Evolutionary conservation across 2,329 filamentous ascomycete genomes (phyloP).

Genomic region (Cladosporium colombiae): DNA sequence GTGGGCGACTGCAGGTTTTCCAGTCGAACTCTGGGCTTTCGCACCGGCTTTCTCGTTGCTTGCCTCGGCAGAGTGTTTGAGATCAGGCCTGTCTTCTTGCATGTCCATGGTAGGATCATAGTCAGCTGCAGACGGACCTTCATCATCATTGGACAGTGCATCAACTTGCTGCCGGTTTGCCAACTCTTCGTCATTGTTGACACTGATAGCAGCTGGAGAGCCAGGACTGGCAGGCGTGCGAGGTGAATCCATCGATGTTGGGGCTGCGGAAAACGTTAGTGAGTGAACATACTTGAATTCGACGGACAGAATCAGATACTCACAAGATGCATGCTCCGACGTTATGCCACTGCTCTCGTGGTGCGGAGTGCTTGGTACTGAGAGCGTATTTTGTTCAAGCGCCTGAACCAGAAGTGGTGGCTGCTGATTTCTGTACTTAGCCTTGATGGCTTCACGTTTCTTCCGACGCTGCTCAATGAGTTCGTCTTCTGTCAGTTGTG

Average conservation of each 20-base stretch:
- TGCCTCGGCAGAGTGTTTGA: constrained; percentile 27
- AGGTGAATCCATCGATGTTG: constrained; percentile 33
- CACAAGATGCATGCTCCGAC: constrained; percentile 26
- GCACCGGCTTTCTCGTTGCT: not conserved
- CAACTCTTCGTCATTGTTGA: constrained; percentile 44
- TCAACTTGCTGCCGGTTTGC: constrained; percentile 37
- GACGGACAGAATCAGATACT: not conserved
- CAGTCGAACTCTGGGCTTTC: not conserved
- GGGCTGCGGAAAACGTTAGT: constrained; percentile 21
- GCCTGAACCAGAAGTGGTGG: constrained; percentile 64
- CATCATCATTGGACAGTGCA: constrained; percentile 48
- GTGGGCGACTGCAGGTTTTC: constrained; percentile 39
- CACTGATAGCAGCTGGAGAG: constrained; percentile 41
- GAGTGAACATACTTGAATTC: not conserved
- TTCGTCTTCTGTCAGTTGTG: constrained; percentile 72
- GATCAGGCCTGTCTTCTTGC: constrained; percentile 63
- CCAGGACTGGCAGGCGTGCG: constrained; percentile 30
- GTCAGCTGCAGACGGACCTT: constrained; percentile 87
- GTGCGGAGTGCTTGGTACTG: constrained; percentile 63
- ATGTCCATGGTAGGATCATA: constrained; percentile 80
- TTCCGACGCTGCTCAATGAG: constrained; percentile 83
- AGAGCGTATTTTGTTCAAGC: constrained; percentile 51
- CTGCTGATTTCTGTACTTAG: constrained; percentile 73
- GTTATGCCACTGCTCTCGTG: constrained; percentile 30
- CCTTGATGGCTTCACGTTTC: constrained; percentile 79